These are phyloP conservation scores for Elsinoe australis DNA, from an alignment of 2,329 filamentous ascomycete genomes.

Conservation along the genomic window DNA sequence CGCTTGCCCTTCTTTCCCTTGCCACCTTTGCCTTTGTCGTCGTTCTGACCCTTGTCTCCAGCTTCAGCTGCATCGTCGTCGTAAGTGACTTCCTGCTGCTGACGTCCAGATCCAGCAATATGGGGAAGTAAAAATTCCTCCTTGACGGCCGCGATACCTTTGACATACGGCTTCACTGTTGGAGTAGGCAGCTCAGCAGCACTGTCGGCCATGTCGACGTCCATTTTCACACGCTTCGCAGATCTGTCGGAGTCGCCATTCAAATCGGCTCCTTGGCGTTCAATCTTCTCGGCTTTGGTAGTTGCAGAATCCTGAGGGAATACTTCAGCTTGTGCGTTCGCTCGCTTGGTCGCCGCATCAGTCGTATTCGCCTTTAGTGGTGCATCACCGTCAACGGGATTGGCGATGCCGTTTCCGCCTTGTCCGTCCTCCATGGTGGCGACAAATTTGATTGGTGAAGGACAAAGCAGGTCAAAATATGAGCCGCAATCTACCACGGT, in stretches of 20 bases:
- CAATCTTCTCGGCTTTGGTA: conserved; percentile 36
- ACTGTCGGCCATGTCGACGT: conserved; percentile 23
- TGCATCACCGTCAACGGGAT: conserved; percentile 1
- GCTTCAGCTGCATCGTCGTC: conserved; percentile 41
- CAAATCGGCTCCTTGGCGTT: conserved; percentile 24
- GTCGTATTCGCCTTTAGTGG: background rate
- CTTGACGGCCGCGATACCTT: conserved; percentile 64
- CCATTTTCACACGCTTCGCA: conserved; percentile 34
- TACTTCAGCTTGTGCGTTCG: conserved; percentile 31
- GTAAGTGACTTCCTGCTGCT: conserved; percentile 20
- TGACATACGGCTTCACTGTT: conserved; percentile 28
- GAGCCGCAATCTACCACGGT: too few species aligned
- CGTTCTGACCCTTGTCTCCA: conserved; percentile 38
- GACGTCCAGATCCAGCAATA: conserved; percentile 20
- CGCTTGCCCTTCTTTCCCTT: conserved; percentile 50
- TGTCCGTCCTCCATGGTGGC: conserved; percentile 7
- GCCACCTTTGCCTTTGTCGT: conserved; percentile 28
- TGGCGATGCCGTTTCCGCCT: conserved; percentile 4
- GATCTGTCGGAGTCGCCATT: conserved; percentile 31
- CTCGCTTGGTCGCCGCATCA: conserved; percentile 19
- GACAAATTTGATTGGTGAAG: too few species aligned
- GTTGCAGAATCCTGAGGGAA: conserved; percentile 32
- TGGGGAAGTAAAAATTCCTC: conserved; percentile 51
- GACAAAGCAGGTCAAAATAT: too few species aligned
- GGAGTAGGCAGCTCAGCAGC: conserved; percentile 26